Evolutionary conservation across 73 alveolate genomes (phyloP).

Genomic region (Breviolum minutum): DNA sequence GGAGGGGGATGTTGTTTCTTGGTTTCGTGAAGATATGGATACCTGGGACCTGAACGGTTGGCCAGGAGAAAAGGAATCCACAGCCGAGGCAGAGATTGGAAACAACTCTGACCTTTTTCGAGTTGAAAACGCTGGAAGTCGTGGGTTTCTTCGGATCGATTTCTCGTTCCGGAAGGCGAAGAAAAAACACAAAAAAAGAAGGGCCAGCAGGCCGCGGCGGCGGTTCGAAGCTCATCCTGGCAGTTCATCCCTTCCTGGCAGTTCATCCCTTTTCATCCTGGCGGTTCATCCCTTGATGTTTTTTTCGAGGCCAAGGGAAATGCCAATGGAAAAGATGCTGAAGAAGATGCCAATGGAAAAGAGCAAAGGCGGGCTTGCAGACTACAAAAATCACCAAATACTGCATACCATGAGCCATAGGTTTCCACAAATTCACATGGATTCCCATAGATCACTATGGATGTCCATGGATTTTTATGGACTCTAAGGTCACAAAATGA

Average conservation of each 20-base stretch:
- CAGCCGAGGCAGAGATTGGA: not conserved
- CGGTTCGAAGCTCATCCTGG: not conserved
- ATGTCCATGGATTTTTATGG: too few species aligned
- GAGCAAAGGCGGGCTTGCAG: slow-evolving; percentile 1
- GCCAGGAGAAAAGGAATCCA: slow-evolving; percentile 31
- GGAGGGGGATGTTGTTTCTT: too few species aligned
- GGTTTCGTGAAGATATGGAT: not conserved
- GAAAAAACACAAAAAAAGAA: slow-evolving; percentile 27
- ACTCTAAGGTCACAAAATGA: slow-evolving; percentile 16
- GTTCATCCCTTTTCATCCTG: too few species aligned
- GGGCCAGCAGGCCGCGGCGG: not conserved
- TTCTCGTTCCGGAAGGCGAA: not conserved
- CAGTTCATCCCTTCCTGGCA: not conserved
- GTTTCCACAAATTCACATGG: too few species aligned
- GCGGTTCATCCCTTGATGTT: too few species aligned
- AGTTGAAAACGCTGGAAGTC: not conserved
- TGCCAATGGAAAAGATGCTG: slow-evolving; percentile 6
- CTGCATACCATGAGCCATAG: not conserved
- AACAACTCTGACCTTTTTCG: too few species aligned
- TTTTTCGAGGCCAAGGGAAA: not conserved
- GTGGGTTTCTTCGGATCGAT: not conserved
- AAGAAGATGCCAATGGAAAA: not conserved
- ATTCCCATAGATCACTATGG: too few species aligned
- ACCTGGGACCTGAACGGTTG: not conserved
- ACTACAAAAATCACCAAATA: not conserved